These are phyloP conservation scores for Hypsizygus marmoreus DNA, from an alignment of 768 basidiomycete species.

Conservation along the genomic window DNA sequence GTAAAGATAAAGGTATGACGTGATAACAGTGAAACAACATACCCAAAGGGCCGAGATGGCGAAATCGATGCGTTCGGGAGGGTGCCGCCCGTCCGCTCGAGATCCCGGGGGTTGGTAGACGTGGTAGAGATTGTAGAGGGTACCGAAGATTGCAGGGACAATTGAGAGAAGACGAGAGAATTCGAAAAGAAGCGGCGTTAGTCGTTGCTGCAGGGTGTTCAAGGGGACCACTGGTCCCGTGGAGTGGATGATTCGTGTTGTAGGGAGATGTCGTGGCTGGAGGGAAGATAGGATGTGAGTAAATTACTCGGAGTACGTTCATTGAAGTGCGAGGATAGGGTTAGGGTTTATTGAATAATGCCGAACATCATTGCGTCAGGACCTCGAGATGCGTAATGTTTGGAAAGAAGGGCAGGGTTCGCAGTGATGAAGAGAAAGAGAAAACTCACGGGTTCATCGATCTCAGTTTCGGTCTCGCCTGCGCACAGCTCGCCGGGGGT, in stretches of 20 bases:
- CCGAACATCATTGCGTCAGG: too few species aligned
- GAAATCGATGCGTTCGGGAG: conserved; percentile 64
- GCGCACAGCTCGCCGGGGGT: conserved; percentile 59
- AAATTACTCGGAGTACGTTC: not conserved
- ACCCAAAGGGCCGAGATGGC: conserved; percentile 76
- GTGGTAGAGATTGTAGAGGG: conserved; percentile 53
- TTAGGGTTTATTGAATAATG: too few species aligned
- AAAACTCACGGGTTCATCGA: conserved; percentile 69
- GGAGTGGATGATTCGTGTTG: conserved; percentile 57
- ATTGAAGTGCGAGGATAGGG: not conserved
- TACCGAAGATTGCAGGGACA: conserved; percentile 71
- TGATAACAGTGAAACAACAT: conserved; percentile 18
- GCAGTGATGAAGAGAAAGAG: not conserved
- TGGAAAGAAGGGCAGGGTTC: not conserved
- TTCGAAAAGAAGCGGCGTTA: conserved; percentile 68
- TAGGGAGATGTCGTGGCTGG: conserved; percentile 69
- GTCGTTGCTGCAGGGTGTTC: conserved; percentile 41
- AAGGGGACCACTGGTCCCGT: conserved; percentile 54
- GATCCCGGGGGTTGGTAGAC: conserved; percentile 44
- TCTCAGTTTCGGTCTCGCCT: conserved; percentile 79
- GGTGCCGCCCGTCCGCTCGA: conserved; percentile 23
- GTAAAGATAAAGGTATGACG: conserved; percentile 5
- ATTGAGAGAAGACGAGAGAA: conserved; percentile 69
- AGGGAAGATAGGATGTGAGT: not conserved
- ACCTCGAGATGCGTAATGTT: too few species aligned